A percentile compares a stretch with the other conserved stretches of the same genome.
Conservation (phyloP, 305 asterid genomes). For the Fraxinus velutina region DNA sequence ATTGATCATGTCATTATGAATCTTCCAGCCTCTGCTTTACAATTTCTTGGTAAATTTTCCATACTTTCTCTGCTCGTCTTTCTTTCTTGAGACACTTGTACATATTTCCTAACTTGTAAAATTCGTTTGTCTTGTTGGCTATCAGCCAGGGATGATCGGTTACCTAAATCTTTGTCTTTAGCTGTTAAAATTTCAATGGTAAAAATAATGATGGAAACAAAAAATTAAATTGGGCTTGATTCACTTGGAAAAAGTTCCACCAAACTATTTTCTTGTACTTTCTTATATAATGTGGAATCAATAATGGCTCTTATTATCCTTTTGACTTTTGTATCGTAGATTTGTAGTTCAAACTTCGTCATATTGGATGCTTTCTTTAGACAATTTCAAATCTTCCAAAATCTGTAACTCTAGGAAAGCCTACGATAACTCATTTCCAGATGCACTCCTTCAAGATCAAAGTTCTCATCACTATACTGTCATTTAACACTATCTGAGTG, state of each 20-base stretch:
- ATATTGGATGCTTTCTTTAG: background rate
- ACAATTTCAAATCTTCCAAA: background rate
- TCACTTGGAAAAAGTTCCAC: background rate
- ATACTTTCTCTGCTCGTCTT: background rate
- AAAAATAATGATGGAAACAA: background rate
- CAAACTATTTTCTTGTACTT: background rate
- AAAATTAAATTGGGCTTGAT: background rate
- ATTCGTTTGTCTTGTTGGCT: background rate
- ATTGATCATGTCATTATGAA: constrained; percentile 89
- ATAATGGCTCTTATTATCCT: background rate
- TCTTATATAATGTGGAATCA: background rate
- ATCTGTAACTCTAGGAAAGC: background rate
- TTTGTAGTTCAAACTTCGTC: background rate
- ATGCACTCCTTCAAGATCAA: background rate
- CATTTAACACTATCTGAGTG: background rate
- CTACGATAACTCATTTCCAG: background rate
- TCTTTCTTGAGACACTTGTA: background rate
- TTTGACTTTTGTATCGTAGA: background rate
- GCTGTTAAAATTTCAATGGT: background rate
- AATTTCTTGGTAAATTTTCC: constrained; percentile 65
- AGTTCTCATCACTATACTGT: background rate
- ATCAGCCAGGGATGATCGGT: background rate
- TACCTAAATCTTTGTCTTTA: background rate
- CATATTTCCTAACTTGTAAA: background rate
- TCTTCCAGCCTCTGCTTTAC: constrained; percentile 85